Base-by-base conservation (phyloP, 257 asterid species). In the Solanum medicagineum region DNA sequence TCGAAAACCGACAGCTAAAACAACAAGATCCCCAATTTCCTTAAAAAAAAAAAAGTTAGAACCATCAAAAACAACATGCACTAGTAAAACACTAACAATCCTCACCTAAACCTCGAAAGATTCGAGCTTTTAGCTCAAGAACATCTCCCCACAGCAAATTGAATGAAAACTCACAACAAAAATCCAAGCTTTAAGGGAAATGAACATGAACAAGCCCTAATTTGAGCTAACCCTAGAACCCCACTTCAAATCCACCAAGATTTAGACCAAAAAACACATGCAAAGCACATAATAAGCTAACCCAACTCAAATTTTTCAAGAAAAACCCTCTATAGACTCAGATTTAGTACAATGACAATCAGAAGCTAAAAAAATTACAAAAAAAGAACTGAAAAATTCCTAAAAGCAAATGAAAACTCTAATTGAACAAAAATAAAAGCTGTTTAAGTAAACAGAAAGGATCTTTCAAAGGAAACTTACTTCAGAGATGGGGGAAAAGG, bases 171-270 rank as follows among this genome's bases (percentile, higher is more conserved):
- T 22, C 68, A 59, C 73, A 83, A 42, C 10, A 79, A 83, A 81
- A 86, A 54, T 44, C 79, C 71, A 32, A 82, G 74, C 56, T 83
- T 79, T 49, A 7, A 20, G 19, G 29, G 53, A 81, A 86, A 83
- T 87, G 87, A 88, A 88, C 85, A 85, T 63, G 79, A 68, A 77
- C 59, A 88, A 90, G 65, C 91, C 92, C 91, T 84, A 89, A 89
- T 86, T 79, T 82, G 49, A 17, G 42, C 32, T 60, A 89, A 83
- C 92, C 89, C 90, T 81, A 49, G 44, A 90, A 86, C 20, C n/a
- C 81, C 83, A 51, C 17, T 2, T 40, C 81, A 70, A 84, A 44
- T 84, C 57, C 24, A 60, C 15, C 83, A 82, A 62, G 62, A 24
- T 62, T 7, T 45, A 56, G 62, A 8, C 47, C 22, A 49, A 80